Evolutionary conservation across 257 asterid species (phyloP), one percentile per base, ranked within the genome.

Genomic region (Oldenlandia corymbosa): DNA sequence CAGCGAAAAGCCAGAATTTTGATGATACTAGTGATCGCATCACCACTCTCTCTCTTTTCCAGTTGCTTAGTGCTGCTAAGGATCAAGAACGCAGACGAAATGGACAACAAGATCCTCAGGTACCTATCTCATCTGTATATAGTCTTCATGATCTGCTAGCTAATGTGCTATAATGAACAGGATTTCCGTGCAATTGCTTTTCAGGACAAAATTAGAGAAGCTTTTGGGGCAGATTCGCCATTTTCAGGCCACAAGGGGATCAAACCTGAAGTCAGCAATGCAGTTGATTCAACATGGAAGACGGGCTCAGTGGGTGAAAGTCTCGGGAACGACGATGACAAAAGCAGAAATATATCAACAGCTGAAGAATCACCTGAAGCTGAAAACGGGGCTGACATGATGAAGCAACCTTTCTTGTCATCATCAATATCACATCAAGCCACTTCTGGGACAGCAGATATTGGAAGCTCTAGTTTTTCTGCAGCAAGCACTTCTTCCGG

Each of bases 161-260:
- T 4, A 9, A 6, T 28, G 59, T 3, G 47, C 26, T 32, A 52
- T 30, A 20, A 14, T 24, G 11, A 8, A 17, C n/a, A n/a, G n/a
- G n/a, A 53, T 27, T 26, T 47, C 9, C 39, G 26, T 42, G 28
- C 5, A 18, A 58, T 58, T 45, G 18, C 30, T 65, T 28, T 65
- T 32, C 60, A 75, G 79, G 70, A 75, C 54, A 28, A 45, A 49
- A 49, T 47, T 21, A 56, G 51, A 46, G 49, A 47, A 16, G 30
- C 49, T 45, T 20, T 43, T 10, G 24, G 46, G 52, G 58, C 45
- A 55, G 26, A 36, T 7, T 30, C 68, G 16, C 16, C 46, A 5
- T 51, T 24, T n/a, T 16, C 32, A 18, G 42, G 24, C 64, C 32
- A 51, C 26, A 57, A 43, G 42, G 64, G 16, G n/a, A n/a, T n/a